phyloP scores from a whole-genome alignment of 495 filamentous ascomycete species.

The Penicillium antarcticum region DNA sequence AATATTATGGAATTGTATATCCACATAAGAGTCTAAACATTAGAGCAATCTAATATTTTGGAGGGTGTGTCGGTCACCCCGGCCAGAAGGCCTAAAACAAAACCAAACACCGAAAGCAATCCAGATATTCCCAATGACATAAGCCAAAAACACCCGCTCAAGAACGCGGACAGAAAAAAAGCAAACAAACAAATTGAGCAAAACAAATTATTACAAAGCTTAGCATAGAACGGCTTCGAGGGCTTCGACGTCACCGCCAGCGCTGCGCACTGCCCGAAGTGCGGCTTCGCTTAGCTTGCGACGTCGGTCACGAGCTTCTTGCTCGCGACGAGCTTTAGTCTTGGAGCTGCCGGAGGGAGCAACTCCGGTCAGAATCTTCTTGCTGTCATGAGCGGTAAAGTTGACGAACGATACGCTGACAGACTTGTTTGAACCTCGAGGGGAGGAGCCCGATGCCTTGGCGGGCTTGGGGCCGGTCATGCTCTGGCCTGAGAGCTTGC shows the following conservation, averaged over 20 bases:
- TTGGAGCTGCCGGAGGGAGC: constrained; percentile 88
- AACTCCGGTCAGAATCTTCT: constrained; percentile 81
- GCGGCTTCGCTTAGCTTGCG: constrained; percentile 72
- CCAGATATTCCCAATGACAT: constrained; percentile 25
- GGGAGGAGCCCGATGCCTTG: constrained; percentile 28
- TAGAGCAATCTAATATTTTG: constrained; percentile 29
- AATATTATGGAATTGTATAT: constrained; percentile 18
- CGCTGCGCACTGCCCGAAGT: constrained; percentile 67
- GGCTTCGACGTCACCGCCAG: constrained; percentile 70
- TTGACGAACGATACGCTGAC: constrained; percentile 77
- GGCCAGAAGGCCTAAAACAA: constrained; percentile 5
- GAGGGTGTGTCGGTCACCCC: constrained; percentile 7
- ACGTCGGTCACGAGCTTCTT: constrained; percentile 77
- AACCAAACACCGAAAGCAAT: constrained; percentile 26
- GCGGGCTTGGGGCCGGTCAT: constrained; percentile 34
- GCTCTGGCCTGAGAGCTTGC: constrained; percentile 38
- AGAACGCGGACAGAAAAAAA: constrained; percentile 14
- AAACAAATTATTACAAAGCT: not conserved
- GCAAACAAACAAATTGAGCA: constrained; percentile 1
- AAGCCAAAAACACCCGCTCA: constrained; percentile 19
- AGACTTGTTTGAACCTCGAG: constrained; percentile 33
- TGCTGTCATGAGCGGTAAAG: constrained; percentile 79
- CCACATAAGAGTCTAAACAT: constrained; percentile 21
- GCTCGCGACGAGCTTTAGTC: constrained; percentile 87
- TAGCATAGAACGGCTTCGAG: constrained; percentile 47